Base-by-base conservation (phyloP, 352 stramenopile species). In the Pelagophyceae sp. region DNA sequence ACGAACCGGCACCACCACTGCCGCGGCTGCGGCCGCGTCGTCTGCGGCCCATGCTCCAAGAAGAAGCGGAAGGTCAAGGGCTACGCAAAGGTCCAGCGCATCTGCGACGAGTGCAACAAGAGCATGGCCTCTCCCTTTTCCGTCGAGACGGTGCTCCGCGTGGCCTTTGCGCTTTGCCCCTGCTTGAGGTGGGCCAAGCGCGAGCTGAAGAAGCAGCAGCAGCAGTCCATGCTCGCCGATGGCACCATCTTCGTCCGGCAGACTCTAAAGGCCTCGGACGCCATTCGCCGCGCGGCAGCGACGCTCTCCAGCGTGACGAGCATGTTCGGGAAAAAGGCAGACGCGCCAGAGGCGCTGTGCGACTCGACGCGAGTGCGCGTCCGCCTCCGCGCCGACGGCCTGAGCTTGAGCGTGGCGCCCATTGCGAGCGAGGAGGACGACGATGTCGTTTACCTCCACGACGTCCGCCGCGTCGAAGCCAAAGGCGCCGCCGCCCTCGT, bases 1-100 rank as follows among this genome's bases (percentile, higher is more conserved):
- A 50, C 63, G 35, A 72, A 72, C 35, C 29, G 63, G 3, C 63
- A 72, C 27, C 63, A 72, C 35, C 63, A 72, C 27, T 72, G 63
- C 35, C 63, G 63, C 63, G 6, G 20, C 29, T 72, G 63, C 63
- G 63, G 63, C 19, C 29, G 63, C 29, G 63, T 72, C 31, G 63
- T 72, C 6, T 72, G 63, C 63, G 63, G 63, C 63, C 6, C 15
- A 15, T 72, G 63, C 63, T 38, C 6, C 6, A 5, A 11, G 5
- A n/a, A 29, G 31, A 72, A 72, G 63, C 29, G 40, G 29, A 11
- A 3, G 31, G 63, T 72, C 31, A 72, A 72, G 27, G 63, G 63
- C 31, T 72, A 72, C 35, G 63, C 63, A 17, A 45, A 15, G 15
- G 29, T 32, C 11, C 63, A 72, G 35, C 6, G 63, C 29, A 72